Base-by-base conservation (phyloP, 495 filamentous ascomycete species). In the Aspergillus bertholletiae region DNA sequence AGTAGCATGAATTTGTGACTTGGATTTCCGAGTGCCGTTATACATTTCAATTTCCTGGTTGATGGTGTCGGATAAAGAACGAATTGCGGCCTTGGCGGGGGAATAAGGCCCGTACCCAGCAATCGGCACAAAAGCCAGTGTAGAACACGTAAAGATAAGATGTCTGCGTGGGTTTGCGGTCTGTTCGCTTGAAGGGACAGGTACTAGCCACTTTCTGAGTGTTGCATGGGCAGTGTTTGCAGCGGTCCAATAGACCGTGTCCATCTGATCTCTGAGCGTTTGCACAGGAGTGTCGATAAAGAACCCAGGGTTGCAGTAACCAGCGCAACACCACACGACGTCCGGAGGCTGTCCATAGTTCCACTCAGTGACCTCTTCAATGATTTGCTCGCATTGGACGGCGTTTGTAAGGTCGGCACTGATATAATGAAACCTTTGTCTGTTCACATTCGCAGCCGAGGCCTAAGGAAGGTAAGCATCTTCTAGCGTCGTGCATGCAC, bases 241-340 rank as follows among this genome's bases (percentile, higher is more conserved):
- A n/a, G 83, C 83, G 32, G 91, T 87, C 79, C 88, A 95, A 75
- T 91, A 98, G 66, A 97, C 94, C 39, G 88, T 84, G 66, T 92
- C 88, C 84, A 97, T 96, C 72, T 96, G 91, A 61, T 80, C 72
- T 21, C 85, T 80, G 53, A 93, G 72, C 12, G 76, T 77, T 21
- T 83, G 66, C n/a, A 87, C 64, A 21, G 82, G 71, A 15, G 80
- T 81, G 54, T 96, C 89, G 55, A 89, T 66, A 77, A 95, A 97
- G 62, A 93, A 86, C 5, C 83, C 74, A 0, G 95, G 93, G 35
- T 75, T 75, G 7, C 89, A 83, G 56, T 81, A 78, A 61, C 92
- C 92, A 12, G 94, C 95, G 54, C 89, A 86, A 67, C 89, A 92
- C 92, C 94, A 97, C 40, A 97, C 88, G 51, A 96, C 79, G 62